Base-by-base conservation (phyloP, 78 protist genomes). In the Dictyostelium capitatum region DNA sequence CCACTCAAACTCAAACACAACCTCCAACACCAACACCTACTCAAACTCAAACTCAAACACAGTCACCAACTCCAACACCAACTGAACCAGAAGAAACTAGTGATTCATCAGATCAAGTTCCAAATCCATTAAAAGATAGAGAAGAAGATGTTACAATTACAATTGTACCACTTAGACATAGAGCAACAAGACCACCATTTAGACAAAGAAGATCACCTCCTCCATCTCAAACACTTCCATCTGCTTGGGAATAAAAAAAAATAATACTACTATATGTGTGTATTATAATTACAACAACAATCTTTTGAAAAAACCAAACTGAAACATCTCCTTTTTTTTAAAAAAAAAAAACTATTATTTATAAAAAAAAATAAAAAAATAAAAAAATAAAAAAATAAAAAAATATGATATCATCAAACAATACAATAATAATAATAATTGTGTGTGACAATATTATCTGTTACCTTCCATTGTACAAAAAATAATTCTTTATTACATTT, bases 151-250 rank as follows among this genome's bases (percentile, higher is more conserved):
- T 65, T 0, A 65, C 73, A 3, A 65, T 65, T 30, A 65, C 73
- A 14, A 65, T 65, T 14, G 73, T 65, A 10, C 73, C 73, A 65
- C 5, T 65, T 28, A 65, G 73, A 65, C 73, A 65, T 14, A 65
- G 73, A 65, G 73, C 73, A 65, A 65, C 73, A 2, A 65, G 46
- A 65, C 73, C 73, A 30, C 73, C 73, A 11, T 65, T 25, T 30
- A 65, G 73, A 65, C n/a, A 9, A 23, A 65, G 73, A 65, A 65
- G 46, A 65, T 30, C 73, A 10, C 73, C 25, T 12, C 73, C 73
- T 28, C 73, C 73, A 65, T 25, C 73, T 12, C 47, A 65, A 65
- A 65, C 73, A n/a, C 23, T 65, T 65, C 73, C 73, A 14, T 65
- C 73, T 65, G 73, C 73, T 14, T 65, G 73, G 73, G 46, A 65